Conservation (phyloP, 2,329 filamentous ascomycete genomes). For the Hirsutella minnesotensis region DNA sequence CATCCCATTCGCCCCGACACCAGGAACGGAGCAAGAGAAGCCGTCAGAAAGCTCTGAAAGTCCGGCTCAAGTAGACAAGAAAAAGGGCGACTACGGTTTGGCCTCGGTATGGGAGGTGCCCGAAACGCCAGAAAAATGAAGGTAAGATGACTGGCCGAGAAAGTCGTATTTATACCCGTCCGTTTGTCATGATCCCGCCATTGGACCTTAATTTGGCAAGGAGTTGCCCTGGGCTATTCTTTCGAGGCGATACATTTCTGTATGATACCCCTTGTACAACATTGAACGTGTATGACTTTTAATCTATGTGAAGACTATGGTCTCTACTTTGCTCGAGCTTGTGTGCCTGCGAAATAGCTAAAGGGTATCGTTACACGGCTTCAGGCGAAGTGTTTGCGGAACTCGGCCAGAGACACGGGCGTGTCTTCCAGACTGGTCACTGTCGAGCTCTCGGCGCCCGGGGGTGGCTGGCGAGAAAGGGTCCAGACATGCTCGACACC, state of each 20-base stretch:
- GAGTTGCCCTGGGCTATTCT: background rate
- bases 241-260: background rate
- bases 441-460: slow-evolving; percentile 13
- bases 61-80: background rate
- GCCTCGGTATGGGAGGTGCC: slow-evolving; percentile 12
- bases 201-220: background rate
- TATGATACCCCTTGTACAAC: slow-evolving; percentile 4
- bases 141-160: background rate
- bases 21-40: slow-evolving; percentile 4
- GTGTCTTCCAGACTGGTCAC: slow-evolving; percentile 29
- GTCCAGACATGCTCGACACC: slow-evolving; percentile 54
- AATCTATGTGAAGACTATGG: background rate
- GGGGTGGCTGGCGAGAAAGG: slow-evolving; percentile 25
- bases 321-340: background rate
- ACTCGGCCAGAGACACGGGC: slow-evolving; percentile 28
- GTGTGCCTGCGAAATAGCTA: too few species aligned
- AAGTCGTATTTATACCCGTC: background rate
- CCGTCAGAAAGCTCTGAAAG: background rate
- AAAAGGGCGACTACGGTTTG: background rate
- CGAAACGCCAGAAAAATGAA: slow-evolving; percentile 17
- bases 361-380: too few species aligned
- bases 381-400: slow-evolving; percentile 19
- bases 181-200: background rate
- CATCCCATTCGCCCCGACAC: slow-evolving; percentile 34
- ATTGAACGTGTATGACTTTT: background rate